Percentiles rank a stretch among this genome's conserved stretches.
phyloP scores from a whole-genome alignment of 1,139 yeast genomes.

The Taphrina betulina region DNA sequence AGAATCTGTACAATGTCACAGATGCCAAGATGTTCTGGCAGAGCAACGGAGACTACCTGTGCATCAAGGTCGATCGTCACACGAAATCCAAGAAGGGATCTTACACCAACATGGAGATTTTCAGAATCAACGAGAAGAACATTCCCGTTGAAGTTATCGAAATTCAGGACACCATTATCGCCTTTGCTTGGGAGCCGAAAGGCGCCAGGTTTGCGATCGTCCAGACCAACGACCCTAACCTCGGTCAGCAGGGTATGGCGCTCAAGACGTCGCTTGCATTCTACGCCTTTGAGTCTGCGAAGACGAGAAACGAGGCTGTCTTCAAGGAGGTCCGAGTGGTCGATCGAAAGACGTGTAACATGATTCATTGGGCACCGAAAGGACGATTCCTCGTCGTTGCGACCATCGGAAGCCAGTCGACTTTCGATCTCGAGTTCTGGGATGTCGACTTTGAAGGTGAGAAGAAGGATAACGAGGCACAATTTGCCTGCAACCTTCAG shows the following conservation, averaged over 20 bases:
- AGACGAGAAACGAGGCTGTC: constrained; percentile 51
- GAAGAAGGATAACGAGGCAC: constrained; percentile 49
- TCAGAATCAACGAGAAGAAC: constrained; percentile 81
- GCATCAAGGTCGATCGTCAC: constrained; percentile 96
- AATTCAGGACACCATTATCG: constrained; percentile 80
- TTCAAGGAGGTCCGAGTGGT: constrained; percentile 61
- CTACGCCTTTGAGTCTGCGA: constrained; percentile 69
- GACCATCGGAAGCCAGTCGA: constrained; percentile 57
- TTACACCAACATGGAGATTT: constrained; percentile 89
- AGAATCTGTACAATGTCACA: constrained; percentile 90
- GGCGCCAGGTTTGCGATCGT: constrained; percentile 82
- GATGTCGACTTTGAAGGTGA: constrained; percentile 83
- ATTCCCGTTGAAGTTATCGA: constrained; percentile 94
- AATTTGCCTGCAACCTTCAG: constrained; percentile 60
- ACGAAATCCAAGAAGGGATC: constrained; percentile 81
- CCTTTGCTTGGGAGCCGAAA: constrained; percentile 95
- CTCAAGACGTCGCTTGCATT: constrained; percentile 66
- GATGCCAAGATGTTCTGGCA: constrained; percentile 96
- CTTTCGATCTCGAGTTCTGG: constrained; percentile 75
- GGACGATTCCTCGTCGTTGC: constrained; percentile 87
- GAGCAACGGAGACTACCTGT: constrained; percentile 74
- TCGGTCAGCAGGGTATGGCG: constrained; percentile 36
- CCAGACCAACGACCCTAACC: constrained; percentile 49
- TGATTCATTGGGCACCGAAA: constrained; percentile 84
- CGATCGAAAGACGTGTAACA: constrained; percentile 66